Base-by-base conservation (phyloP, 1,284 basidiomycete species). In the Austropuccinia psidii region DNA sequence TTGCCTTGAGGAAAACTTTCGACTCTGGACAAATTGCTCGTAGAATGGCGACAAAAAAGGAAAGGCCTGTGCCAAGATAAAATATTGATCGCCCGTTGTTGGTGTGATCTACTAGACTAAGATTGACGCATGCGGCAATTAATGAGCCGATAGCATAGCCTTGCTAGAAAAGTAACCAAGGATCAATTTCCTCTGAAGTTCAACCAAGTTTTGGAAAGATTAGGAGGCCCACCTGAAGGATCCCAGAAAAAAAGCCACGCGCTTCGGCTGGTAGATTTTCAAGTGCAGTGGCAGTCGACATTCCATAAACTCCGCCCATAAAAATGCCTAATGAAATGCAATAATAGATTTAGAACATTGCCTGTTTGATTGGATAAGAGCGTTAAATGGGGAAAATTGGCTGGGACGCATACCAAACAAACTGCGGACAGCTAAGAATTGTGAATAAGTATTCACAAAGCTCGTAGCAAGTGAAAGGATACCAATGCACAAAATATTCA, bases 231-330 rank as follows among this genome's bases (percentile, higher is more conserved):
- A 93, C 86, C 77, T 93, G 91, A 2, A 93, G 80, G 73, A 97
- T 83, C 43, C 95, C 95, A n/a, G 87, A 89, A 15, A 88, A 88
- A 4, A 97, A 82, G 45, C 95, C 95, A 80, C 94, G 89, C 2
- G 88, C 85, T 75, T 90, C 89, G 35, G 90, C 87, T 0, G 94
- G 93, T 31, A 97, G 85, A 80, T 91, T 93, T 80, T 97, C 95
- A 15, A 98, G 86, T 0, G 90, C 89, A 0, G 88, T 91, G 0
- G 79, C 73, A 21, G 77, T 54, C 9, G 31, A 21, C 11, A 58
- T n/a, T 33, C 19, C 45, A 24, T 67, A 1, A 76, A 77, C 2
- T 19, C 50, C 29, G 31, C 8, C 19, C 43, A 39, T 1, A 21
- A 55, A 49, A 47, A 19, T 7, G 64, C 74, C 80, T 80, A 33